Conservation (phyloP, 2,329 filamentous ascomycete genomes). For the Byssochlamys sp. region DNA sequence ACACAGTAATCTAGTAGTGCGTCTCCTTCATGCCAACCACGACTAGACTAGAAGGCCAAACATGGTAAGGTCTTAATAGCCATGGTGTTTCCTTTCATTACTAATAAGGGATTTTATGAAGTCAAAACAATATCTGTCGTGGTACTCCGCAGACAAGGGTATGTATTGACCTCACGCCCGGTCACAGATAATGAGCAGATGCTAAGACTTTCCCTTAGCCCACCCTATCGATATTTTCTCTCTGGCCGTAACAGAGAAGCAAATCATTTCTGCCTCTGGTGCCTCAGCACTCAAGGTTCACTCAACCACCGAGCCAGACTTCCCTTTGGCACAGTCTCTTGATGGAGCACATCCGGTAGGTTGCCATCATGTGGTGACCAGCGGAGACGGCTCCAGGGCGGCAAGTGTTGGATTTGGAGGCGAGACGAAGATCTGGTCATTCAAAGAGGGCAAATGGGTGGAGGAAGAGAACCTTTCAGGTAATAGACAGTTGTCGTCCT, state of each 20-base stretch:
- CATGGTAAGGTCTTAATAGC: constrained; percentile 15
- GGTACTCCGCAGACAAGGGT: constrained; percentile 83
- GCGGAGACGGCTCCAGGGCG: constrained; percentile 59
- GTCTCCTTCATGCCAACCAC: constrained; percentile 1
- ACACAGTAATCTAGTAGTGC: background rate
- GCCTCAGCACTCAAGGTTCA: constrained; percentile 73
- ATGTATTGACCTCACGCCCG: constrained; percentile 17
- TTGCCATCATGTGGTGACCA: constrained; percentile 76
- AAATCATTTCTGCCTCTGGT: constrained; percentile 75
- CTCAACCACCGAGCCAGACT: constrained; percentile 60
- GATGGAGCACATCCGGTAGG: constrained; percentile 73
- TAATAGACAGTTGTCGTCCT: constrained; percentile 16
- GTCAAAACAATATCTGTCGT: constrained; percentile 98
- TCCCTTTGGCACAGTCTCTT: constrained; percentile 70
- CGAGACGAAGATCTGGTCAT: constrained; percentile 72
- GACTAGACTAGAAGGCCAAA: constrained; percentile 1
- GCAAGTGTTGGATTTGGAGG: constrained; percentile 84
- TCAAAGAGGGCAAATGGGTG: constrained; percentile 47
- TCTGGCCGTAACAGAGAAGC: constrained; percentile 62
- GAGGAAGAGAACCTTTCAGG: constrained; percentile 40
- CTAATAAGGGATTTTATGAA: constrained; percentile 30
- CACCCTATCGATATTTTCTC: constrained; percentile 79
- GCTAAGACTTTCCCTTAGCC: constrained; percentile 42
- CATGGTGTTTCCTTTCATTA: constrained; percentile 1
- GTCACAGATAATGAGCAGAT: constrained; percentile 9